These are phyloP conservation scores for Paralagenidium karlingii DNA, from an alignment of 352 stramenopile species.

Conservation along the genomic window DNA sequence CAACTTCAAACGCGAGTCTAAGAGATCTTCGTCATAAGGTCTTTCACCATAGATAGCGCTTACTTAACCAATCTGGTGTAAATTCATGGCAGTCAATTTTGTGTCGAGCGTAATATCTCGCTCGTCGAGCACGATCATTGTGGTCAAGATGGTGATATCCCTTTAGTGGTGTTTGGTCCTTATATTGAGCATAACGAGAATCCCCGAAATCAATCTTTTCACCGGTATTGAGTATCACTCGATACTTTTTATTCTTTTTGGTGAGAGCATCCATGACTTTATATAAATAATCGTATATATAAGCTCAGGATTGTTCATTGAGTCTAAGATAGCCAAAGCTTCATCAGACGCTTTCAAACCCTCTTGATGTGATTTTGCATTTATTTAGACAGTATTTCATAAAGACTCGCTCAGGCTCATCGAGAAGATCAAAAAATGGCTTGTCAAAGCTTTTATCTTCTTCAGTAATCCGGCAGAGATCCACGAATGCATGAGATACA, in stretches of 20 bases:
- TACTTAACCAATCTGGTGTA: slow-evolving; percentile 3
- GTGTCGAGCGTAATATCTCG: slow-evolving; percentile 1
- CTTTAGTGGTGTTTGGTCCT: slow-evolving; percentile 2
- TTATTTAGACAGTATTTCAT: slow-evolving; percentile 7
- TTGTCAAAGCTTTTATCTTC: slow-evolving; percentile 8
- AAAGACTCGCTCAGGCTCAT: slow-evolving; percentile 8
- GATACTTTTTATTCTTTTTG: slow-evolving; percentile 4
- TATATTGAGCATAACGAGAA: slow-evolving; percentile 4
- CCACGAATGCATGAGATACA: slow-evolving; percentile 8
- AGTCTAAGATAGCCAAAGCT: no score
- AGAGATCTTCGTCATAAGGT: no score
- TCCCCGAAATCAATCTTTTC: slow-evolving; percentile 3
- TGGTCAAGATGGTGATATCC: slow-evolving; percentile 2
- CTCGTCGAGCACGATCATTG: slow-evolving; percentile 2
- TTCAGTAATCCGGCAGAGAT: slow-evolving; percentile 7
- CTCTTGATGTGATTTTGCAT: slow-evolving; percentile 8
- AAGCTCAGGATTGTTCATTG: no score
- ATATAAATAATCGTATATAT: slow-evolving; percentile 3
- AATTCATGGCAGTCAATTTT: slow-evolving; percentile 2
- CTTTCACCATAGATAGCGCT: slow-evolving; percentile 2
- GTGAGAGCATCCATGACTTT: slow-evolving; percentile 2
- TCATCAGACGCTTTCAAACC: slow-evolving; percentile 6
- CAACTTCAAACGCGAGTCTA: slow-evolving; percentile 5
- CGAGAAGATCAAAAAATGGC: slow-evolving; percentile 5
- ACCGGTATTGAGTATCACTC: slow-evolving; percentile 1